phyloP scores from a whole-genome alignment of 768 basidiomycete genomes.

The Boletus huronensis region DNA sequence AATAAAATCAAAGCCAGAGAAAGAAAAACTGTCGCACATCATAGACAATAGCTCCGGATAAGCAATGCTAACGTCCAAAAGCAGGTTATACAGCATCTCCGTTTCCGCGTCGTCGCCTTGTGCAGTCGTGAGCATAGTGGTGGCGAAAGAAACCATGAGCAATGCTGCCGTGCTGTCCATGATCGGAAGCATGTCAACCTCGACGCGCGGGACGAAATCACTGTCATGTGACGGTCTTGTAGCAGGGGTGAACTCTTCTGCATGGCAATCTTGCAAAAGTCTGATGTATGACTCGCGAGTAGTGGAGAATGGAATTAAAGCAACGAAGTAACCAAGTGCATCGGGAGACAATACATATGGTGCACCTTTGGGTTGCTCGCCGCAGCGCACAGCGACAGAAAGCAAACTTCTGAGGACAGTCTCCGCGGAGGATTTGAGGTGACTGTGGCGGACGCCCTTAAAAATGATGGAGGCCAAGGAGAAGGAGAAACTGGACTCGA shows the following conservation, averaged over 20 bases:
- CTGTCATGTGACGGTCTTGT: slow-evolving; percentile 39
- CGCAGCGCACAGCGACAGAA: slow-evolving; percentile 51
- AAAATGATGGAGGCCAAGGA: slow-evolving; percentile 79
- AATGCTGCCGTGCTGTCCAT: slow-evolving; percentile 62
- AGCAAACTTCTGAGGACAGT: slow-evolving; percentile 61
- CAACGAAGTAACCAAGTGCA: slow-evolving; percentile 74
- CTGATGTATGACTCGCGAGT: slow-evolving; percentile 51
- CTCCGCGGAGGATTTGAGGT: slow-evolving; percentile 59
- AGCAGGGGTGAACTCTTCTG: slow-evolving; percentile 44
- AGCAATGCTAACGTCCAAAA: slow-evolving; percentile 63
- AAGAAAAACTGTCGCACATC: slow-evolving; percentile 49
- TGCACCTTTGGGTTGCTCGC: slow-evolving; percentile 36
- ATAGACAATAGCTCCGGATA: slow-evolving; percentile 73
- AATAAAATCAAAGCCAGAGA: neutral
- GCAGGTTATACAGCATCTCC: slow-evolving; percentile 71
- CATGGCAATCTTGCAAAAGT: slow-evolving; percentile 61
- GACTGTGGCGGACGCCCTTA: slow-evolving; percentile 76
- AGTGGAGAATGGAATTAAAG: slow-evolving; percentile 67
- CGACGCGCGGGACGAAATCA: slow-evolving; percentile 49
- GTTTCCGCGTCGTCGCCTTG: slow-evolving; percentile 81
- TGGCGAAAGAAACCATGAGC: slow-evolving; percentile 69
- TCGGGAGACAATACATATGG: slow-evolving; percentile 51
- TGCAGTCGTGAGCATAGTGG: slow-evolving; percentile 69
- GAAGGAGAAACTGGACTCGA: slow-evolving; percentile 77
- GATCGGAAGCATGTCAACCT: slow-evolving; percentile 57